A percentile compares a stretch with the other conserved stretches of the same genome.
Conservation (phyloP, 1,284 basidiomycete genomes). For the Pseudozyma hubeiensis region DNA sequence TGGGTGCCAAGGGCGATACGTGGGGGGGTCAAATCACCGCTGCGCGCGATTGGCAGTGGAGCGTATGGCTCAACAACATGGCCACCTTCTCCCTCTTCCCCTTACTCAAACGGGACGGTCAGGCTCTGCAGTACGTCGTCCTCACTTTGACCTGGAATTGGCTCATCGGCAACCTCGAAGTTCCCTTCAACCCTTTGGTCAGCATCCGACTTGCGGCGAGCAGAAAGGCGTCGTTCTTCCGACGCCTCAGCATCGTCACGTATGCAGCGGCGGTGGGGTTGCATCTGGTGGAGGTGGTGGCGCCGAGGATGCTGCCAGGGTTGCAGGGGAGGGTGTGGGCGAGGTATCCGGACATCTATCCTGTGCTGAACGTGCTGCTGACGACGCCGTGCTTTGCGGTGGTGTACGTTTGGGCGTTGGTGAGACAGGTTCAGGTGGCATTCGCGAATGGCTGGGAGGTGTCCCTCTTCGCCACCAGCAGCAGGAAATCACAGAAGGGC, state of each 20-base stretch:
- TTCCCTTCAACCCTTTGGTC: slow-evolving; percentile 22
- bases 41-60: slow-evolving; percentile 77
- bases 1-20: slow-evolving; percentile 74
- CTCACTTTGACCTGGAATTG: slow-evolving; percentile 82
- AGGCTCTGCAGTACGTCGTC: slow-evolving; percentile 79
- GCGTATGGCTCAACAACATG: slow-evolving; percentile 83
- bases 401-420: slow-evolving; percentile 70
- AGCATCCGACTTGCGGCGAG: slow-evolving; percentile 16
- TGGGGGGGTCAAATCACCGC: slow-evolving; percentile 71
- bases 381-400: slow-evolving; percentile 81
- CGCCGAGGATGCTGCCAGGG: slow-evolving; percentile 62
- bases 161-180: slow-evolving; percentile 74
- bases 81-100: slow-evolving; percentile 92
- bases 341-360: slow-evolving; percentile 85
- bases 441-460: slow-evolving; percentile 58
- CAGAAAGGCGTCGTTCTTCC: slow-evolving; percentile 8
- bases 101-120: slow-evolving; percentile 81
- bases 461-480: slow-evolving; percentile 3
- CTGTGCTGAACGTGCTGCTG: slow-evolving; percentile 86
- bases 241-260: slow-evolving; percentile 20
- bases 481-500: background rate
- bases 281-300: slow-evolving; percentile 76
- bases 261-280: slow-evolving; percentile 74
- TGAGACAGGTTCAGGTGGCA: slow-evolving; percentile 64
- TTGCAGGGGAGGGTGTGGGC: slow-evolving; percentile 72